Percentiles rank a stretch among this genome's conserved stretches.
These are phyloP conservation scores for Tolypocladium album DNA, from an alignment of 2,329 filamentous ascomycete genomes.

Conservation along the genomic window DNA sequence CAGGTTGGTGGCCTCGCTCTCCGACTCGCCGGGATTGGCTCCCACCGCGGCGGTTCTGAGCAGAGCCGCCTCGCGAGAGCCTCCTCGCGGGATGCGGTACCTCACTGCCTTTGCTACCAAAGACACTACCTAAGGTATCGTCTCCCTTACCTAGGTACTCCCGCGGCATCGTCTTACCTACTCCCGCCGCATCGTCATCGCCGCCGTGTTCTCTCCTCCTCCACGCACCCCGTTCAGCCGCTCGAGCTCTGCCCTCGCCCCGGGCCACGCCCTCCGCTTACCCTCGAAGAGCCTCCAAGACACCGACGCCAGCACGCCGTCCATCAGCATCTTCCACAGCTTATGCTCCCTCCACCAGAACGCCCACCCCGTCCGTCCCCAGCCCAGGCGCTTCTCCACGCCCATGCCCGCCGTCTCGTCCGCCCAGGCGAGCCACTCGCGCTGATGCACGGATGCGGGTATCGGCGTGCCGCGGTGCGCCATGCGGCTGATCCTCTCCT, in stretches of 20 bases:
- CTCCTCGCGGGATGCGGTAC: no score
- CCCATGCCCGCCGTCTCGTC: conserved; percentile 27
- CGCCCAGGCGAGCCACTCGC: conserved; percentile 14
- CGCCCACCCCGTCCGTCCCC: conserved; percentile 2
- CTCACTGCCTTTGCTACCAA: no score
- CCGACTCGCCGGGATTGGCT: background rate
- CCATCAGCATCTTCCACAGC: background rate
- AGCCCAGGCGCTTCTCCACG: conserved; percentile 25
- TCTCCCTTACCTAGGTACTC: no score
- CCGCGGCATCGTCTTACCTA: no score
- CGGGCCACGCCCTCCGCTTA: background rate
- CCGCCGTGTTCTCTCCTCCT: background rate
- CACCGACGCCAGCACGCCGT: background rate
- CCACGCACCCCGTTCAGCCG: background rate
- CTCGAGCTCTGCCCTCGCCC: background rate
- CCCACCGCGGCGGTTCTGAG: background rate
- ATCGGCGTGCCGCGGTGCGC: conserved; percentile 12
- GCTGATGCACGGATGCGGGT: conserved; percentile 9
- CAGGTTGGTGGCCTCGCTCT: background rate
- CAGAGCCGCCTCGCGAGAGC: no score
- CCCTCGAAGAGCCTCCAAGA: background rate
- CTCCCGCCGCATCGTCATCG: no score
- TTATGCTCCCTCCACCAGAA: background rate
- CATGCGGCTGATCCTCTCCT: conserved; percentile 8
- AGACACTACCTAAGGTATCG: no score